Percentiles rank a stretch among this genome's conserved stretches.
Evolutionary conservation across 352 stramenopile species (phyloP).

Genomic region (Plasmopara halstedii): DNA sequence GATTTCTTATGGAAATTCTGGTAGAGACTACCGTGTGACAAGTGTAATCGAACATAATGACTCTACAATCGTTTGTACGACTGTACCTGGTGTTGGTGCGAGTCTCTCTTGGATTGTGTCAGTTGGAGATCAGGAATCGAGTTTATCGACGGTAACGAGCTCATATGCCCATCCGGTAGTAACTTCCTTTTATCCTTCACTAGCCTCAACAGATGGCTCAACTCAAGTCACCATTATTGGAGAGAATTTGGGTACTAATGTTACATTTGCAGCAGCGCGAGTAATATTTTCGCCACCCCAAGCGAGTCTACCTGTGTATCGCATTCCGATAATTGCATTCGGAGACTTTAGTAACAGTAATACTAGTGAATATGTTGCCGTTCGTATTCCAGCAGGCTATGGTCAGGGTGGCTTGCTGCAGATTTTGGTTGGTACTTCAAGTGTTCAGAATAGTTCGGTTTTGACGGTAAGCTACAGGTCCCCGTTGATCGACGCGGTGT

Average conservation of each 20-base stretch:
- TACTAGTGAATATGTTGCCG: conserved; percentile 29
- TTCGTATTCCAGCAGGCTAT: conserved; percentile 35
- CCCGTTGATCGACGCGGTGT: conserved; percentile 45
- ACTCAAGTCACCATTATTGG: conserved; percentile 43
- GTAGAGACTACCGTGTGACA: conserved; percentile 39
- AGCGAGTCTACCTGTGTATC: conserved; percentile 19
- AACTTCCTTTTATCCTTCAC: conserved; percentile 7
- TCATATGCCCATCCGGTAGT: conserved; percentile 44
- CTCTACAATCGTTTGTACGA: conserved; percentile 44
- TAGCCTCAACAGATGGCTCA: conserved; percentile 36
- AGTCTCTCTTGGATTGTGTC: conserved; percentile 46
- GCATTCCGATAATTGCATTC: conserved; percentile 34
- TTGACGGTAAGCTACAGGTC: conserved; percentile 30
- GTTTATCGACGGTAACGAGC: conserved; percentile 25
- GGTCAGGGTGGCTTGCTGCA: conserved; percentile 27
- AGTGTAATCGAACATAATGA: conserved; percentile 44
- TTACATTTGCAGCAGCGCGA: conserved; percentile 29
- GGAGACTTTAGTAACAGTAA: conserved; percentile 21
- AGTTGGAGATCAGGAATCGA: conserved; percentile 47
- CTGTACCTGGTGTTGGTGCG: conserved; percentile 36
- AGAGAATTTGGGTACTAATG: conserved; percentile 38
- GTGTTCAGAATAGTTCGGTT: conserved; percentile 28
- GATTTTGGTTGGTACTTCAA: conserved; percentile 29
- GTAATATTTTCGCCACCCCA: conserved; percentile 42
- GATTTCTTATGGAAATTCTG: conserved; percentile 52